Evolutionary conservation across 805 yeast genomes (phyloP).

Genomic region (Yamadazyma endophytica): DNA sequence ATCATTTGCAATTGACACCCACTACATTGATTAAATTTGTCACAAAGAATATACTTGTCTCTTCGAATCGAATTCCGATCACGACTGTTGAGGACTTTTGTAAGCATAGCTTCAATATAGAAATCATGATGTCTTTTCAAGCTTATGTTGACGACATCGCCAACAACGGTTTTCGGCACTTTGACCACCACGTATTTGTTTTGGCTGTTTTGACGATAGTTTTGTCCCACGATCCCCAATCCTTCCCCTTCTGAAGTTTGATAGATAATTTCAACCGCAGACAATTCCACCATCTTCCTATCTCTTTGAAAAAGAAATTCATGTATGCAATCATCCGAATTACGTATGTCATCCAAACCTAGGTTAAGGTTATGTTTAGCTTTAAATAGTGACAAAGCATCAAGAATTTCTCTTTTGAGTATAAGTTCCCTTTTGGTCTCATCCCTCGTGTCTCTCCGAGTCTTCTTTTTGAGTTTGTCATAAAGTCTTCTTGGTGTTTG

Average conservation of each 20-base stretch:
- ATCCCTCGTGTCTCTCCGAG: conserved; percentile 29
- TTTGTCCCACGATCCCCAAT: conserved; percentile 20
- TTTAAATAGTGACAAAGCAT: conserved; percentile 13
- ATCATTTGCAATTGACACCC: conserved; percentile 45
- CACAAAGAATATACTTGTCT: conserved; percentile 26
- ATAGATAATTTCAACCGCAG: conserved; percentile 19
- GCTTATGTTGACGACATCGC: conserved; percentile 29
- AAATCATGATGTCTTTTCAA: conserved; percentile 26
- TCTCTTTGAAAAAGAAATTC: conserved; percentile 18
- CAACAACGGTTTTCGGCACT: conserved; percentile 37
- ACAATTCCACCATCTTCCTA: conserved; percentile 14
- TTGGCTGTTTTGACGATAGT: no score
- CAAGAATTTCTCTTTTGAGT: conserved; percentile 20
- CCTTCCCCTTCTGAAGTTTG: conserved; percentile 36
- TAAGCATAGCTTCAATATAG: conserved; percentile 27
- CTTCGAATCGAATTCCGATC: conserved; percentile 15
- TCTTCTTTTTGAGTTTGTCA: conserved; percentile 14
- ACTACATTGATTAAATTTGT: conserved; percentile 30
- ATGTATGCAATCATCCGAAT: conserved; percentile 19
- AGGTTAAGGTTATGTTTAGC: conserved; percentile 4
- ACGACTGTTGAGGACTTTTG: conserved; percentile 12
- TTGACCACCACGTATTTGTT: conserved; percentile 20
- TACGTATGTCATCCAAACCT: conserved; percentile 13
- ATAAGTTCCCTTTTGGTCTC: conserved; percentile 22
- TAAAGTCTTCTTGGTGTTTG: no score